These are phyloP conservation scores for Scheffersomyces illinoinensis DNA, from an alignment of 1,139 yeast species.

Conservation along the genomic window DNA sequence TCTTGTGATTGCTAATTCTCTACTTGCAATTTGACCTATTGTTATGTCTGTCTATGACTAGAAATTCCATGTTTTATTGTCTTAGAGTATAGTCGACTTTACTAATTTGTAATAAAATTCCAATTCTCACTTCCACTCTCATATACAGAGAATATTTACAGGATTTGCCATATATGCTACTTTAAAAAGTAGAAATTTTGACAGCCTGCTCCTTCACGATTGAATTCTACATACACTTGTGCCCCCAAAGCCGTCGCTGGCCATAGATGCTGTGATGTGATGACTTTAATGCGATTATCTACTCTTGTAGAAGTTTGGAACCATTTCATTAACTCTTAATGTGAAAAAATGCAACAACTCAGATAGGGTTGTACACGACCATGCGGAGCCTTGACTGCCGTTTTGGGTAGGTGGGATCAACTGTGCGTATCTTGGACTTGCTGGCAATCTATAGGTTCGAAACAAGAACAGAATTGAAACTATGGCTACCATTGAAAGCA, in stretches of 20 bases:
- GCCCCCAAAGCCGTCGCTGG: background rate
- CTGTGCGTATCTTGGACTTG: background rate
- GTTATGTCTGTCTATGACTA: no score
- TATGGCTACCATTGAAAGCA: no score
- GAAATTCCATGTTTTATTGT: no score
- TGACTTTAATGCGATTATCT: background rate
- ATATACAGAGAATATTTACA: background rate
- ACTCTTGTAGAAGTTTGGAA: background rate
- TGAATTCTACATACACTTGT: background rate
- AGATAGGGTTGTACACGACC: background rate
- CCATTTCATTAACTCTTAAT: background rate
- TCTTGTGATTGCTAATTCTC: no score
- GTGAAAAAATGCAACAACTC: background rate
- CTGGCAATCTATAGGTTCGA: background rate
- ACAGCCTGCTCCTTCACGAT: background rate
- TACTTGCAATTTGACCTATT: no score
- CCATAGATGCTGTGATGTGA: background rate
- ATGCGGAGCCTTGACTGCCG: constrained; percentile 7
- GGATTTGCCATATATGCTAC: background rate
- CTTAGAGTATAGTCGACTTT: background rate
- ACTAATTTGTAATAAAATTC: background rate
- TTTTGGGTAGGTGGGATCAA: constrained; percentile 2
- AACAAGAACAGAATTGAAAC: no score
- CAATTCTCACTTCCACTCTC: background rate
- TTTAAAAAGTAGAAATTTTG: background rate